Percentiles rank a stretch among this genome's conserved stretches.
Evolutionary conservation across 2,329 filamentous ascomycete genomes (phyloP).

Genomic region (Aaosphaeria pasadenensis): DNA sequence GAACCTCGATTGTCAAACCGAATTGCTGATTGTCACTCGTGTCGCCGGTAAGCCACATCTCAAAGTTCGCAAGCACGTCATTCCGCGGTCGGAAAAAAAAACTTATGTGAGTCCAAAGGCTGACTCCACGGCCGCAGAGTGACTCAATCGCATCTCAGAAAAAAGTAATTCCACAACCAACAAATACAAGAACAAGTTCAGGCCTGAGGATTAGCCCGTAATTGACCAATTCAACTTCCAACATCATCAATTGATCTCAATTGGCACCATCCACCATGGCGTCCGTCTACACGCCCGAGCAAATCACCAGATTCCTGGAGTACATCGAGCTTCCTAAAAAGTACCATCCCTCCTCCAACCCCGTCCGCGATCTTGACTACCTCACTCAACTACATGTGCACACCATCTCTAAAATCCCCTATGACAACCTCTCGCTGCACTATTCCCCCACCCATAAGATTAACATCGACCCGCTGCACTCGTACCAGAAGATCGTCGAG

Average conservation of each 20-base stretch:
- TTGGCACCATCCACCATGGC: not conserved
- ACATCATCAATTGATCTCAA: not conserved
- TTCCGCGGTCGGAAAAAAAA: no score
- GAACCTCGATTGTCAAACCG: no score
- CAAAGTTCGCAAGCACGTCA: no score
- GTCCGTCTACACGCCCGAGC: slow-evolving; percentile 24
- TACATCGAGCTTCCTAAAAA: slow-evolving; percentile 28
- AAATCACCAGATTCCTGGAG: slow-evolving; percentile 31
- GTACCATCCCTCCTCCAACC: slow-evolving; percentile 9
- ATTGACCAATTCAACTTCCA: no score
- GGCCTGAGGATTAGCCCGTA: no score
- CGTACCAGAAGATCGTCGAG: slow-evolving; percentile 51
- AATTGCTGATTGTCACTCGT: no score
- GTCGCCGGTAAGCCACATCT: no score
- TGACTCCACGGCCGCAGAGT: no score
- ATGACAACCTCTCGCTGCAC: slow-evolving; percentile 57
- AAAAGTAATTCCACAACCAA: not conserved
- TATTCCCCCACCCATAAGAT: slow-evolving; percentile 36
- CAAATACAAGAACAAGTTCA: not conserved
- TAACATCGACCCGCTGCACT: slow-evolving; percentile 45
- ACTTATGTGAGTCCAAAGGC: no score
- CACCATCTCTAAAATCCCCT: slow-evolving; percentile 53
- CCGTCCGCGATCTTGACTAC: slow-evolving; percentile 29
- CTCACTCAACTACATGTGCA: slow-evolving; percentile 42
- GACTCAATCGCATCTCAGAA: no score